Evolutionary conservation across 148 eudicot genomes (phyloP).

Genomic region (Limonium bicolor): DNA sequence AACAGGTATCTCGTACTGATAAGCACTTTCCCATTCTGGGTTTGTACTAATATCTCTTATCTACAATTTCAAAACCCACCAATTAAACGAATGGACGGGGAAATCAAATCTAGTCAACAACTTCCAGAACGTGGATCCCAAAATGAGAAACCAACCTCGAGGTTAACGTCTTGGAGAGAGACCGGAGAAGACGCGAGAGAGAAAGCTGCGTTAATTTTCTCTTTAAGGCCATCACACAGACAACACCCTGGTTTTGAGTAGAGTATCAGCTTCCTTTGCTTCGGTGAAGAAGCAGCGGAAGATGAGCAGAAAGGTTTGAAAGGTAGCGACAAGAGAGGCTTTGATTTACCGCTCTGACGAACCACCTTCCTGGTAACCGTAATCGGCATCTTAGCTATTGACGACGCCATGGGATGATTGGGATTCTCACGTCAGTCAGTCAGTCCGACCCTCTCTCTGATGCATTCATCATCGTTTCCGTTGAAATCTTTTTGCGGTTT

Average conservation of each 20-base stretch:
- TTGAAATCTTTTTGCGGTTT: too few relatives aligned
- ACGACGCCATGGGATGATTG: too few relatives aligned
- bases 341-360: too few relatives aligned
- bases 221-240: slow-evolving; percentile 90
- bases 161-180: slow-evolving; percentile 36
- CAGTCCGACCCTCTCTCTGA: too few relatives aligned
- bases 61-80: slow-evolving; percentile 11
- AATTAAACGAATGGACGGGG: not conserved
- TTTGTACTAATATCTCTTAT: slow-evolving; percentile 80
- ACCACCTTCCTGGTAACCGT: too few relatives aligned
- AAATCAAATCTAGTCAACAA: slow-evolving; percentile 2
- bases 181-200: slow-evolving; percentile 22
- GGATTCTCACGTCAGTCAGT: too few relatives aligned
- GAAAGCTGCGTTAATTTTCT: slow-evolving; percentile 58
- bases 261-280: slow-evolving; percentile 36
- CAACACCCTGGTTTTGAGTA: slow-evolving; percentile 94
- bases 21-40: slow-evolving; percentile 90
- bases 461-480: too few relatives aligned
- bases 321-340: too few relatives aligned
- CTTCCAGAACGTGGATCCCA: not conserved
- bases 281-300: slow-evolving; percentile 8
- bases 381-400: too few relatives aligned
- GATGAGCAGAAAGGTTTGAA: slow-evolving; percentile 19
- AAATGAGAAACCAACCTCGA: slow-evolving; percentile 24
- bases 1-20: slow-evolving; percentile 89